phyloP scores from a whole-genome alignment of 139 green algal genomes.

The Trebouxia sp. region DNA sequence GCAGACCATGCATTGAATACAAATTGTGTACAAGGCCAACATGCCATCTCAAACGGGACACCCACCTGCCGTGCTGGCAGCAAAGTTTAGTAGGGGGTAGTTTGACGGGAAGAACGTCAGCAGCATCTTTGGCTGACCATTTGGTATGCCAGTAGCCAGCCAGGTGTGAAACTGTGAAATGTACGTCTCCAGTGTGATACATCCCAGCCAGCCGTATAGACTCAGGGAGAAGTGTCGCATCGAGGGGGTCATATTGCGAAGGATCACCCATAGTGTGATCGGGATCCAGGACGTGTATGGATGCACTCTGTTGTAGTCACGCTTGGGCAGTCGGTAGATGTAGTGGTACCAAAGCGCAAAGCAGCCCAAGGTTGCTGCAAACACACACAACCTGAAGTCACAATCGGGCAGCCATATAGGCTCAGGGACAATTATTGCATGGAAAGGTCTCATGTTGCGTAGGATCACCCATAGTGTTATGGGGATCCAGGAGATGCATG shows the following conservation, averaged over 20 bases:
- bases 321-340: constrained; percentile 81
- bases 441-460: too few species aligned
- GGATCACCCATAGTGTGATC: constrained; percentile 84
- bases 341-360: constrained; percentile 53
- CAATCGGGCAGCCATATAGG: too few species aligned
- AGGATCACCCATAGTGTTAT: too few species aligned
- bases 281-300: constrained; percentile 97
- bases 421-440: too few species aligned
- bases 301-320: constrained; percentile 94
- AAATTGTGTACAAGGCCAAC: too few species aligned
- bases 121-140: constrained; percentile 90
- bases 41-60: too few species aligned
- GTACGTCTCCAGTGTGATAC: constrained; percentile 97
- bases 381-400: neutral
- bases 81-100: constrained; percentile 95
- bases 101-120: constrained; percentile 74
- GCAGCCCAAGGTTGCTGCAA: constrained; percentile 24
- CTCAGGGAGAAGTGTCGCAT: constrained; percentile 68
- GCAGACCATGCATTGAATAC: too few species aligned
- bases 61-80: constrained; percentile 68
- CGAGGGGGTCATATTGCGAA: constrained; percentile 83
- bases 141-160: constrained; percentile 71
- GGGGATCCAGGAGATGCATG: too few species aligned
- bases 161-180: constrained; percentile 95
- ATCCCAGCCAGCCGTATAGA: constrained; percentile 93